Conservation (phyloP, 2,329 filamentous ascomycete species). For the Sporothrix inflata region DNA sequence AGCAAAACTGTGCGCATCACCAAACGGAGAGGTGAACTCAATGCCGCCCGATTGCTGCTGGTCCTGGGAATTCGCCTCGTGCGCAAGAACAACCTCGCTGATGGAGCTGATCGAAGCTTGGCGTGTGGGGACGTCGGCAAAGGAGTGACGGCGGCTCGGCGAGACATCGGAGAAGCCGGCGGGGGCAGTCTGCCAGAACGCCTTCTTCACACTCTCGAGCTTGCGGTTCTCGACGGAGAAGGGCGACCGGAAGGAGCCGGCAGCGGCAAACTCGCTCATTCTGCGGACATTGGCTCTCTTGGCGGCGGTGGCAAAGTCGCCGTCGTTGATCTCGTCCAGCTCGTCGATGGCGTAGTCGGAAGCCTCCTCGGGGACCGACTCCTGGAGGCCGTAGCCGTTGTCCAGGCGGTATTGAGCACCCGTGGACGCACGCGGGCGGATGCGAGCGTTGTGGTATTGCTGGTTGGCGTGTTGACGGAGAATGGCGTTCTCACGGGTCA, state of each 20-base stretch:
- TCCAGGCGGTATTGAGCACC: slow-evolving; percentile 55
- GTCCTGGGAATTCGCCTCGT: slow-evolving; percentile 53
- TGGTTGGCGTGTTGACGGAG: slow-evolving; percentile 58
- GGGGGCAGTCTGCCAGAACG: slow-evolving; percentile 72
- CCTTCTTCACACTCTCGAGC: slow-evolving; percentile 67
- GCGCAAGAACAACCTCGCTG: slow-evolving; percentile 53
- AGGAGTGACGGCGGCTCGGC: slow-evolving; percentile 79
- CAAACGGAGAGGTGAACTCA: slow-evolving; percentile 48
- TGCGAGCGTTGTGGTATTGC: slow-evolving; percentile 57
- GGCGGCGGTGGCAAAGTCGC: slow-evolving; percentile 47
- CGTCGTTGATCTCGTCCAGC: slow-evolving; percentile 64
- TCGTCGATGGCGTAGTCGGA: slow-evolving; percentile 75
- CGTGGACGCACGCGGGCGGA: slow-evolving; percentile 63
- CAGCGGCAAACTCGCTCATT: slow-evolving; percentile 58
- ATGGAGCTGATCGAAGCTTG: slow-evolving; percentile 66
- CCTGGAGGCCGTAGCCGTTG: slow-evolving; percentile 63
- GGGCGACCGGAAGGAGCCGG: slow-evolving; percentile 51
- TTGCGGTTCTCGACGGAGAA: slow-evolving; percentile 64
- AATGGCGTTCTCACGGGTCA: slow-evolving; percentile 65
- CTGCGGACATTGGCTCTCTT: slow-evolving; percentile 54
- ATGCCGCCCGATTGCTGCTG: slow-evolving; percentile 45
- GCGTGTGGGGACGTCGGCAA: slow-evolving; percentile 68
- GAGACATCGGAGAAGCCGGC: slow-evolving; percentile 67
- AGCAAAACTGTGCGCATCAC: slow-evolving; percentile 43
- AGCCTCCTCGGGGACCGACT: slow-evolving; percentile 61